These are phyloP conservation scores for Alternaria panax DNA, from an alignment of 2,329 filamentous ascomycete species.

Conservation along the genomic window DNA sequence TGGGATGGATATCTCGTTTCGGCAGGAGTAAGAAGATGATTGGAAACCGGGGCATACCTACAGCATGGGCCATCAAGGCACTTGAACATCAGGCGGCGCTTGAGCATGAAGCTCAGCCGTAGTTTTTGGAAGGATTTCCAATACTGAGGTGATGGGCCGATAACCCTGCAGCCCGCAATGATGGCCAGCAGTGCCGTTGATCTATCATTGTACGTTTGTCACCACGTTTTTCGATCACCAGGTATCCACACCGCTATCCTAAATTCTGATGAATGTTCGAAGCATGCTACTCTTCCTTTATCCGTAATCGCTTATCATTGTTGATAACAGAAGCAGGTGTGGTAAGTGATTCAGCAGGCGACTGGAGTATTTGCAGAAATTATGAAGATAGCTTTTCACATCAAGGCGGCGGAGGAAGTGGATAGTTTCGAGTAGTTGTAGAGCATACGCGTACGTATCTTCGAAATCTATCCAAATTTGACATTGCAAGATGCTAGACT, in stretches of 20 bases:
- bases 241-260: too few relatives aligned
- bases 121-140: background rate
- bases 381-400: background rate
- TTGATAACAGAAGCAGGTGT: too few relatives aligned
- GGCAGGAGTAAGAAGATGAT: constrained; percentile 23
- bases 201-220: too few relatives aligned
- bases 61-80: constrained; percentile 34
- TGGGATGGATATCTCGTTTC: constrained; percentile 34
- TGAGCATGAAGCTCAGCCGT: constrained; percentile 1
- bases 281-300: too few relatives aligned
- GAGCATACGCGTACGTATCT: background rate
- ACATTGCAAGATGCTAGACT: background rate
- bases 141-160: background rate
- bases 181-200: too few relatives aligned
- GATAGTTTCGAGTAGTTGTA: background rate
- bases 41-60: constrained; percentile 31
- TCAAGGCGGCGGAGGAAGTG: background rate
- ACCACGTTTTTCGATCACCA: too few relatives aligned
- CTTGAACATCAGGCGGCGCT: constrained; percentile 24
- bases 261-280: too few relatives aligned
- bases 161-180: too few relatives aligned
- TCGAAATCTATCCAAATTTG: too few relatives aligned
- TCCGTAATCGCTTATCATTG: too few relatives aligned
- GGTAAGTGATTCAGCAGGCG: background rate
- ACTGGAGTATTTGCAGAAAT: too few relatives aligned